These are phyloP conservation scores for Pyrenophora tritici-repentis DNA, from an alignment of 2,329 filamentous ascomycete species.

Conservation along the genomic window DNA sequence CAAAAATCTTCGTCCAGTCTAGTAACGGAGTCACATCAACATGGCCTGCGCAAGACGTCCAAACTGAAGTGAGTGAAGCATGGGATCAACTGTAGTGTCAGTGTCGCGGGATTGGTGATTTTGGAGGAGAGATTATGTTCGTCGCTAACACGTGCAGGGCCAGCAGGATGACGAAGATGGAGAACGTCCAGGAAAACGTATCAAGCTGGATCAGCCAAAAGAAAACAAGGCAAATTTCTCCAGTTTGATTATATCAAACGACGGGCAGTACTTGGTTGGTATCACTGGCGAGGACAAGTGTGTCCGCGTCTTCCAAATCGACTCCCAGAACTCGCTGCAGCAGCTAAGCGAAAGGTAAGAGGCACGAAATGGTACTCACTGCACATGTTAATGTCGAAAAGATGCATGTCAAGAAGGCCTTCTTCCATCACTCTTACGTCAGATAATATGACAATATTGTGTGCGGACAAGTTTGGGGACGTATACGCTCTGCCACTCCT, in stretches of 20 bases:
- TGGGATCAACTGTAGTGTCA: background rate
- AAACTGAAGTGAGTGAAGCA: slow-evolving; percentile 30
- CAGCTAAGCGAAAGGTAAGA: slow-evolving; percentile 73
- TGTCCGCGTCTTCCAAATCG: slow-evolving; percentile 78
- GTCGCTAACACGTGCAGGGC: slow-evolving; percentile 25
- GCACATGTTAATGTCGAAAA: slow-evolving; percentile 44
- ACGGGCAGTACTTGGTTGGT: slow-evolving; percentile 72
- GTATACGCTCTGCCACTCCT: slow-evolving; percentile 86
- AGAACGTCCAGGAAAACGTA: slow-evolving; percentile 49
- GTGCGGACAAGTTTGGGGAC: slow-evolving; percentile 95
- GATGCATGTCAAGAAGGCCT: slow-evolving; percentile 86
- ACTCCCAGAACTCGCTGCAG: slow-evolving; percentile 63
- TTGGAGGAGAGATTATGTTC: background rate
- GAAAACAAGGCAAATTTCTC: slow-evolving; percentile 66
- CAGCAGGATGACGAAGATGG: slow-evolving; percentile 30
- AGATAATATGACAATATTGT: slow-evolving; percentile 74
- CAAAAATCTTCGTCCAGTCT: slow-evolving; percentile 63
- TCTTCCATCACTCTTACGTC: slow-evolving; percentile 73
- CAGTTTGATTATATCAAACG: slow-evolving; percentile 66
- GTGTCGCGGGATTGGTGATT: background rate
- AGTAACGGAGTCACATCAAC: slow-evolving; percentile 37
- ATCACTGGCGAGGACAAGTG: slow-evolving; percentile 92
- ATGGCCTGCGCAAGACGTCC: slow-evolving; percentile 33
- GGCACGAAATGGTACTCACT: background rate
- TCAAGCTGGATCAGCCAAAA: slow-evolving; percentile 44